Base-by-base conservation (phyloP, 768 basidiomycete species). In the Boletellus ananas region DNA sequence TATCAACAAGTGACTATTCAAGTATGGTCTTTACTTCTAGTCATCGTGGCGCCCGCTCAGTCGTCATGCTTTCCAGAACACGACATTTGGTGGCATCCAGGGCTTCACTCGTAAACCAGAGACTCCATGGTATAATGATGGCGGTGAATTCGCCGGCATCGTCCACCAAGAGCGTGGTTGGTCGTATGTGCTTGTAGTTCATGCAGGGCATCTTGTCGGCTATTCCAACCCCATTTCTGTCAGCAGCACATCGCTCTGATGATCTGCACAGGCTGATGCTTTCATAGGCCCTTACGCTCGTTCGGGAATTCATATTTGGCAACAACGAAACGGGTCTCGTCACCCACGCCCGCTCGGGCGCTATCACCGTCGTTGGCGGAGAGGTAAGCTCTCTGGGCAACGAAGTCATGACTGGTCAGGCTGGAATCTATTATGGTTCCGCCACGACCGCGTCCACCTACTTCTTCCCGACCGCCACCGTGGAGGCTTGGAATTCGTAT, bases 61-160 rank as follows among this genome's bases (percentile, higher is more conserved):
- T 29, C 5, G 20, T 42, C 16, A 0, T 16, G 37, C 44, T 49
- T 29, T 38, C 0, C 44, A 87, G 83, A 90, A 90, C 58, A 87
- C 85, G 21, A 87, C 87, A 0, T 90, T 88, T 55, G 86, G 85
- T 21, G 87, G 85, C 6, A 81, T 83, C 37, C 84, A 80, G 65
- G 87, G 87, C 4, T 90, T 90, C 63, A 81, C 83, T 4, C 73
- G 79, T 41, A 74, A 76, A 50, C 87, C 87, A 0, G 76, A 81
- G 3, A 88, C 87, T 0, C 77, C 81, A 0, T 89, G 85, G 84
- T 69, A 66, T 47, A 79, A 81, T 44, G 83, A 85, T 45, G 59
- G 64, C 2, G 79, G 80, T 12, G 69, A 79, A 46, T 75, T 80
- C 47, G 84, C 79, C 0, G 87, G 87, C 0, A 81, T 87, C 29